These are phyloP conservation scores for Epichloe hybrida DNA, from an alignment of 2,329 filamentous ascomycete species.

Conservation along the genomic window DNA sequence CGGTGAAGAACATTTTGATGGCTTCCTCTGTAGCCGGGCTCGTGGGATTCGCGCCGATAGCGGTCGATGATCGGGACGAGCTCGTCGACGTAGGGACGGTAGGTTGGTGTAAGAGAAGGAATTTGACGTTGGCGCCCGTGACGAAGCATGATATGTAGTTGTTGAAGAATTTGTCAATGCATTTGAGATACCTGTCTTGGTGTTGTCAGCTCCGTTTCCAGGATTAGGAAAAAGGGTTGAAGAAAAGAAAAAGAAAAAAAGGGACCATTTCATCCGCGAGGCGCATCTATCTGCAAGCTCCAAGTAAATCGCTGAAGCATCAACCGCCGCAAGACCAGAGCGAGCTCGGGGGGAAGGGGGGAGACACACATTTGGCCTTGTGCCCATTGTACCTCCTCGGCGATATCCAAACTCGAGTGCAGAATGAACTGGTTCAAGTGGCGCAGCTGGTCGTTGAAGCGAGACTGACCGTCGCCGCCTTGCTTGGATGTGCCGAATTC, in stretches of 20 bases:
- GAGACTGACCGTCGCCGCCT: constrained; percentile 81
- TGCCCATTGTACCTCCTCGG: constrained; percentile 93
- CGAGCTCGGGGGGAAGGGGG: neutral
- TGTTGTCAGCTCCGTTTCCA: neutral
- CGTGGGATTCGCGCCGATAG: constrained; percentile 71
- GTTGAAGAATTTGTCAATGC: constrained; percentile 92
- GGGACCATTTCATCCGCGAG: no score
- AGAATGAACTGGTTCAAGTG: constrained; percentile 97
- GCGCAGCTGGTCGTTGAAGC: constrained; percentile 76
- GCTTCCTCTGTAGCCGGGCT: constrained; percentile 89
- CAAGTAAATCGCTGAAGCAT: no score
- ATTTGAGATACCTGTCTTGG: constrained; percentile 70
- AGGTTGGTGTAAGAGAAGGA: constrained; percentile 85
- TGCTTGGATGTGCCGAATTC: constrained; percentile 96
- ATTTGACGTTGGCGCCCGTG: constrained; percentile 83
- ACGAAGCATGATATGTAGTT: constrained; percentile 92
- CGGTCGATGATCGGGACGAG: constrained; percentile 47
- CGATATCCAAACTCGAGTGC: constrained; percentile 84
- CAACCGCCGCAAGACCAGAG: neutral
- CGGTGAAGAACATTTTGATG: constrained; percentile 83
- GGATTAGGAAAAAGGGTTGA: neutral
- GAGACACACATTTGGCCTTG: constrained; percentile 60
- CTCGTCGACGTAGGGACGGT: constrained; percentile 27
- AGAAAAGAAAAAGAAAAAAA: neutral
- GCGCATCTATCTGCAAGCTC: no score